These are phyloP conservation scores for Microdochium paspali DNA, from an alignment of 2,329 filamentous ascomycete species.

Conservation along the genomic window DNA sequence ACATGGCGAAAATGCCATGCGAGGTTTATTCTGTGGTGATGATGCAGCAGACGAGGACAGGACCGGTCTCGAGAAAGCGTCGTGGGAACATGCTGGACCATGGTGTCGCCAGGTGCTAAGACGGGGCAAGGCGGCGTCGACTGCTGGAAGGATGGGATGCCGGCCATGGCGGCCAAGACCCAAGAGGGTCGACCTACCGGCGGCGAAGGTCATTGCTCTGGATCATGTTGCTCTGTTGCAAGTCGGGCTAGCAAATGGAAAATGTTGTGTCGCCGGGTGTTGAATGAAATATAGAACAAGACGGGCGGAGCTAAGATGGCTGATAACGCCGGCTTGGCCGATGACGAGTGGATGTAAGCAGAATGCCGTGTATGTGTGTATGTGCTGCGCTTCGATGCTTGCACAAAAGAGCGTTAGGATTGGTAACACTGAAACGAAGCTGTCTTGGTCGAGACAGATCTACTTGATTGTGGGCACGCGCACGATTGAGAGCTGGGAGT, in stretches of 20 bases:
- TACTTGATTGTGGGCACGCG: too few species aligned
- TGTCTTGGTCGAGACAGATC: too few species aligned
- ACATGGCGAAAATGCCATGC: too few species aligned
- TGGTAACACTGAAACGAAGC: too few species aligned
- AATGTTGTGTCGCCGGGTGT: background rate
- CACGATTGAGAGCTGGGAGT: too few species aligned
- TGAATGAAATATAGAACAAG: background rate
- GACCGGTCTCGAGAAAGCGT: background rate
- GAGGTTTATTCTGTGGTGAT: too few species aligned
- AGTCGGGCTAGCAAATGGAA: background rate
- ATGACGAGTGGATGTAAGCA: background rate
- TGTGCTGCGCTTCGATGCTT: too few species aligned
- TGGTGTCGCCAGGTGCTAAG: background rate
- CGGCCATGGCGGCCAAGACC: slow-evolving; percentile 18
- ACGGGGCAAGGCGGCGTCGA: slow-evolving; percentile 8
- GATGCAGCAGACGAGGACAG: background rate
- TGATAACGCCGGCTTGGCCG: background rate
- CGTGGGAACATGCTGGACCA: background rate
- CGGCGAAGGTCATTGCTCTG: slow-evolving; percentile 18
- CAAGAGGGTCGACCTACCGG: slow-evolving; percentile 18
- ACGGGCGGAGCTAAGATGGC: background rate
- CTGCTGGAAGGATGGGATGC: slow-evolving; percentile 17
- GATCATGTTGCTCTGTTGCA: slow-evolving; percentile 16
- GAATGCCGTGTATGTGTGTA: too few species aligned
- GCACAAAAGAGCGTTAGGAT: too few species aligned